These are phyloP conservation scores for Diaporthe ampelina DNA, from an alignment of 2,329 filamentous ascomycete species.

Conservation along the genomic window DNA sequence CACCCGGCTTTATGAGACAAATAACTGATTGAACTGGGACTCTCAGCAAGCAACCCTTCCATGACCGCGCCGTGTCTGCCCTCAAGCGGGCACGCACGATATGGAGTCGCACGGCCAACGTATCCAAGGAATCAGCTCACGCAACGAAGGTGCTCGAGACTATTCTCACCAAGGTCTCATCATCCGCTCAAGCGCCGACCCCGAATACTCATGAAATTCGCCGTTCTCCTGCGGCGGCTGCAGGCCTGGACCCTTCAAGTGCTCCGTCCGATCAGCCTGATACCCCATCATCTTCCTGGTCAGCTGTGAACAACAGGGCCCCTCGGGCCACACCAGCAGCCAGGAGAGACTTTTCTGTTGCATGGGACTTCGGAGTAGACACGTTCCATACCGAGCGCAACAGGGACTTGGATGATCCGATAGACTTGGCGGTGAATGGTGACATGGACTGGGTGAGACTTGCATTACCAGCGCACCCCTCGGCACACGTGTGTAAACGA, in stretches of 20 bases:
- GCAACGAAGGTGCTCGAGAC: conserved; percentile 58
- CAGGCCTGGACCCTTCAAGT: not conserved
- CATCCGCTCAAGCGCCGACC: not conserved
- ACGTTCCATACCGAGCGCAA: conserved; percentile 27
- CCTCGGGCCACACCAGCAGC: not conserved
- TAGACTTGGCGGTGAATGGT: conserved; percentile 11
- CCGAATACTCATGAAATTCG: not conserved
- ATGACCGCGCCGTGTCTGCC: conserved; percentile 49
- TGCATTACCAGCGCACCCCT: no score
- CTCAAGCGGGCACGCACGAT: conserved; percentile 58
- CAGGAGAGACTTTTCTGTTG: not conserved
- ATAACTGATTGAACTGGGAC: not conserved
- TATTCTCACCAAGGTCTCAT: conserved; percentile 55
- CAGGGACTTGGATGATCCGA: not conserved
- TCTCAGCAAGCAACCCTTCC: not conserved
- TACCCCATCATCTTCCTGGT: conserved; percentile 3
- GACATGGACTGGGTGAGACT: conserved; percentile 39
- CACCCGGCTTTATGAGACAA: not conserved
- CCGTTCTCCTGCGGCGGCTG: not conserved
- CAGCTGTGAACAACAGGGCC: conserved; percentile 42
- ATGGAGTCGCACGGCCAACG: conserved; percentile 56
- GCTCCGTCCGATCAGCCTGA: not conserved
- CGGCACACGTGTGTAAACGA: no score
- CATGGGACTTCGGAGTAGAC: conserved; percentile 38
- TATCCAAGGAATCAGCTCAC: conserved; percentile 58